Evolutionary conservation across 2,329 filamentous ascomycete species (phyloP).

Genomic region (Arthroderma sp.): DNA sequence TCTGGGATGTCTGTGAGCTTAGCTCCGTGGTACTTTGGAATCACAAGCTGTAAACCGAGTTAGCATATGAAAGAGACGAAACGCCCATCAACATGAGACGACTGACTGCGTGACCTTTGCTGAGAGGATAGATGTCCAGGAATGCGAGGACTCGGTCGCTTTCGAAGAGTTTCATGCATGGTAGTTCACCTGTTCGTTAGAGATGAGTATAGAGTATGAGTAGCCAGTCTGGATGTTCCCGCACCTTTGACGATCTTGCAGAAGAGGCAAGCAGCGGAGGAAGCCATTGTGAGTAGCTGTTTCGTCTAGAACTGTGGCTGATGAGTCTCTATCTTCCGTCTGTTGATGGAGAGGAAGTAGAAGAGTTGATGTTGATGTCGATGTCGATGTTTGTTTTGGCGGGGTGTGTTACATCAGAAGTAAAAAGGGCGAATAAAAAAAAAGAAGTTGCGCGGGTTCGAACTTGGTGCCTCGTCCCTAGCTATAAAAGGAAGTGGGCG

Average conservation of each 20-base stretch:
- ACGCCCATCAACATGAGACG: neutral
- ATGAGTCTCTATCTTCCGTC: no score
- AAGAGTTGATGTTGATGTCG: no score
- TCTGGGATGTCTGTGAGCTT: slow-evolving; percentile 91
- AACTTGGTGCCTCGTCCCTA: slow-evolving; percentile 16
- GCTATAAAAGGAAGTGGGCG: slow-evolving; percentile 6
- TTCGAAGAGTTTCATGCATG: slow-evolving; percentile 91
- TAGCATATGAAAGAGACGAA: neutral
- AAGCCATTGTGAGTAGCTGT: slow-evolving; percentile 10
- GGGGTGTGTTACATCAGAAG: neutral
- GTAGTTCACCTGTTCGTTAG: slow-evolving; percentile 67
- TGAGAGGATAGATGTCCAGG: slow-evolving; percentile 86
- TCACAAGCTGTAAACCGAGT: slow-evolving; percentile 57
- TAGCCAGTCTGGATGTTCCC: slow-evolving; percentile 8
- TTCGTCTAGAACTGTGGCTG: no score
- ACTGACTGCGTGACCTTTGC: slow-evolving; percentile 75
- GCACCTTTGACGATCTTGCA: slow-evolving; percentile 94
- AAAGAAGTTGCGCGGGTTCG: slow-evolving; percentile 17
- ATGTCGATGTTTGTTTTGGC: no score
- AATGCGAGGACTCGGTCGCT: slow-evolving; percentile 89
- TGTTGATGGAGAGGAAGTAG: no score
- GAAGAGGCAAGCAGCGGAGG: slow-evolving; percentile 67
- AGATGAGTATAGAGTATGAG: slow-evolving; percentile 1
- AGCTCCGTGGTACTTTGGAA: slow-evolving; percentile 85
- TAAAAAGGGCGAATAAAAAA: neutral